Conservation (phyloP, 306 rosid species). For the Cicer pinnatifidum region DNA sequence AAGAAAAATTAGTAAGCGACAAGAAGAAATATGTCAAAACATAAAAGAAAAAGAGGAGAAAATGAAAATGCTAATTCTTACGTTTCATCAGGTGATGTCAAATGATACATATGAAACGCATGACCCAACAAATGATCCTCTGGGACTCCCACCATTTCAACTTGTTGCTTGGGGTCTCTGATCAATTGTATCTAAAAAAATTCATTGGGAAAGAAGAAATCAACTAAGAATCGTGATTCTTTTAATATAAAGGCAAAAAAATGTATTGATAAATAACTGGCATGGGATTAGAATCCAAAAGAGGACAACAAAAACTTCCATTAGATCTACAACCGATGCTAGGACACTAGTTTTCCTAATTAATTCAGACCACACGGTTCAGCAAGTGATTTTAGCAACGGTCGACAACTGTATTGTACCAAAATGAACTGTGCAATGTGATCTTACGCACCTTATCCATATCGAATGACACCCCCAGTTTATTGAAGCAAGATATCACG, state of each 20-base stretch:
- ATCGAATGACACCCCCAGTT: slow-evolving; percentile 74
- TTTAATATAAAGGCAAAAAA: slow-evolving; percentile 15
- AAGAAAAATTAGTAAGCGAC: slow-evolving; percentile 17
- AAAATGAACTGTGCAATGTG: slow-evolving; percentile 21
- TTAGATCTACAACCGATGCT: background rate
- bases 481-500: slow-evolving; percentile 86
- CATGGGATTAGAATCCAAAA: background rate
- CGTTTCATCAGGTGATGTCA: slow-evolving; percentile 84
- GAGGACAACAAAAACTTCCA: background rate
- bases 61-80: slow-evolving; percentile 46
- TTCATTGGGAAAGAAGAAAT: slow-evolving; percentile 20
- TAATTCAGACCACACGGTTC: background rate
- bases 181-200: slow-evolving; percentile 70
- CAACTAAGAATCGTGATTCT: slow-evolving; percentile 25
- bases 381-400: background rate
- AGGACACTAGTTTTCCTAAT: slow-evolving; percentile 20
- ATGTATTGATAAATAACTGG: background rate
- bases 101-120: slow-evolving; percentile 89
- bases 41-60: slow-evolving; percentile 13
- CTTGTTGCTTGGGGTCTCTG: slow-evolving; percentile 78
- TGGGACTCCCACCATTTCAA: slow-evolving; percentile 91
- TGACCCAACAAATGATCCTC: slow-evolving; percentile 87
- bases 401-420: background rate
- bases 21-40: slow-evolving; percentile 11
- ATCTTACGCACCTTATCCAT: slow-evolving; percentile 68